These are phyloP conservation scores for Starmerella etchellsii DNA, from an alignment of 805 yeast species.

Conservation along the genomic window DNA sequence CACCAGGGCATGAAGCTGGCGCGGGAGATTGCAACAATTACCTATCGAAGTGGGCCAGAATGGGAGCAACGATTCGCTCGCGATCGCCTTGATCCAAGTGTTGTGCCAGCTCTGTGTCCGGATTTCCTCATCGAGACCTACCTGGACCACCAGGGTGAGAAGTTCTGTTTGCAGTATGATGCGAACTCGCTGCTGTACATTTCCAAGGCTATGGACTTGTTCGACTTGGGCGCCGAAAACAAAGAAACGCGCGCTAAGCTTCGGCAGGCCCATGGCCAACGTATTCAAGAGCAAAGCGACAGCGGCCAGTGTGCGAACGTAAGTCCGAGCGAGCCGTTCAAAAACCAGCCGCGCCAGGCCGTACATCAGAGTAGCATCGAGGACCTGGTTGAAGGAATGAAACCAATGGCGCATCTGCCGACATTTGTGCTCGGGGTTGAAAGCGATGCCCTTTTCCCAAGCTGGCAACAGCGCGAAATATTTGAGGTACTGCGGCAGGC, in stretches of 20 bases:
- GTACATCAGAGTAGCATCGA: slow-evolving; percentile 26
- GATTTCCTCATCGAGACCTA: slow-evolving; percentile 88
- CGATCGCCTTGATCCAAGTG: slow-evolving; percentile 66
- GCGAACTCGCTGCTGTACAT: slow-evolving; percentile 79
- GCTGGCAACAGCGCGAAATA: slow-evolving; percentile 86
- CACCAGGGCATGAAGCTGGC: slow-evolving; percentile 92
- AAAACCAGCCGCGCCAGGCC: slow-evolving; percentile 36
- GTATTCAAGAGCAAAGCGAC: slow-evolving; percentile 1
- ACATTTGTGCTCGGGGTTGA: slow-evolving; percentile 82
- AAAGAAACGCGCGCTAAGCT: slow-evolving; percentile 5
- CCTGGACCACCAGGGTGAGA: slow-evolving; percentile 88
- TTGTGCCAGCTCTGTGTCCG: slow-evolving; percentile 80
- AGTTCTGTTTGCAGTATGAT: slow-evolving; percentile 82
- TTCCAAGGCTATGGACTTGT: slow-evolving; percentile 89
- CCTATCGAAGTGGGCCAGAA: slow-evolving; percentile 91
- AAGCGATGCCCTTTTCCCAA: slow-evolving; percentile 81
- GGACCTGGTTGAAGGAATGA: slow-evolving; percentile 58
- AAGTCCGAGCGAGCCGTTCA: slow-evolving; percentile 41
- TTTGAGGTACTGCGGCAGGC: slow-evolving; percentile 38
- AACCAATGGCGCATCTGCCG: slow-evolving; percentile 47
- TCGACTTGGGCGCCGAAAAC: slow-evolving; percentile 49
- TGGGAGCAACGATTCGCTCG: slow-evolving; percentile 92
- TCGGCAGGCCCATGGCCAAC: neutral
- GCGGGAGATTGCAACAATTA: slow-evolving; percentile 84
- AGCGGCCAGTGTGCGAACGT: slow-evolving; percentile 15